Evolutionary conservation across 768 basidiomycete genomes (phyloP).

Genomic region (Trametes coccinea): DNA sequence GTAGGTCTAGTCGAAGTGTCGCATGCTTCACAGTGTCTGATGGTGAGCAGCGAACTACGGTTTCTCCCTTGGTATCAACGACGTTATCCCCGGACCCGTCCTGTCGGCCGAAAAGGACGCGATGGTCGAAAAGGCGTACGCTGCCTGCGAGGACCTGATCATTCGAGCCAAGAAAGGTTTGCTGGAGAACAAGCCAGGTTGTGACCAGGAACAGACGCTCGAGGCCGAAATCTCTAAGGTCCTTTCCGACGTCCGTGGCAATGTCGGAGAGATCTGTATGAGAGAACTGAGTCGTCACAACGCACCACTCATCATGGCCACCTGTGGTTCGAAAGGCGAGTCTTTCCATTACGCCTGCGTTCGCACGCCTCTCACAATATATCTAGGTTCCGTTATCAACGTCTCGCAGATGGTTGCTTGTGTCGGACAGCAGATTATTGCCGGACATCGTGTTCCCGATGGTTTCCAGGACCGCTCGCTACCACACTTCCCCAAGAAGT

Average conservation of each 20-base stretch:
- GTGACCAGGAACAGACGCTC: slow-evolving; percentile 93
- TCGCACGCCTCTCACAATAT: slow-evolving; percentile 12
- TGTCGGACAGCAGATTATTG: slow-evolving; percentile 99
- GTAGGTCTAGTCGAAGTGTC: slow-evolving; percentile 37
- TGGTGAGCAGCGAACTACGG: slow-evolving; percentile 83
- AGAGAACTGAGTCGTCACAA: slow-evolving; percentile 96
- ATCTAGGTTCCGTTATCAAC: slow-evolving; percentile 94
- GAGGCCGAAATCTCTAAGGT: slow-evolving; percentile 95
- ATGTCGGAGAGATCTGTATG: slow-evolving; percentile 98
- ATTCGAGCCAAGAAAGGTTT: slow-evolving; percentile 87
- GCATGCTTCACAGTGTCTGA: slow-evolving; percentile 14
- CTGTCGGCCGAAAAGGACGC: slow-evolving; percentile 80
- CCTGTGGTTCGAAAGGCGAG: slow-evolving; percentile 96
- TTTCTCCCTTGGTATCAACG: slow-evolving; percentile 97
- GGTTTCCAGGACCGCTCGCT: slow-evolving; percentile 98
- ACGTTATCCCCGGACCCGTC: slow-evolving; percentile 92
- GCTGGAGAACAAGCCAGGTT: slow-evolving; percentile 96
- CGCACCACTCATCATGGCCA: slow-evolving; percentile 97
- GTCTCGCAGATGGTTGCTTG: slow-evolving; percentile 99
- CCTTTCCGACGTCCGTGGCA: slow-evolving; percentile 92
- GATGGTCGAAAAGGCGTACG: slow-evolving; percentile 87
- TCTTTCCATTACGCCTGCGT: not conserved
- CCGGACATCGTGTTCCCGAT: slow-evolving; percentile 96
- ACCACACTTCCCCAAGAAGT: slow-evolving; percentile 98
- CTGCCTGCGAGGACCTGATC: slow-evolving; percentile 83